Evolutionary conservation across 106 monocot species (phyloP), one percentile per base, ranked within the genome.

Genomic region (Dioscorea alata): DNA sequence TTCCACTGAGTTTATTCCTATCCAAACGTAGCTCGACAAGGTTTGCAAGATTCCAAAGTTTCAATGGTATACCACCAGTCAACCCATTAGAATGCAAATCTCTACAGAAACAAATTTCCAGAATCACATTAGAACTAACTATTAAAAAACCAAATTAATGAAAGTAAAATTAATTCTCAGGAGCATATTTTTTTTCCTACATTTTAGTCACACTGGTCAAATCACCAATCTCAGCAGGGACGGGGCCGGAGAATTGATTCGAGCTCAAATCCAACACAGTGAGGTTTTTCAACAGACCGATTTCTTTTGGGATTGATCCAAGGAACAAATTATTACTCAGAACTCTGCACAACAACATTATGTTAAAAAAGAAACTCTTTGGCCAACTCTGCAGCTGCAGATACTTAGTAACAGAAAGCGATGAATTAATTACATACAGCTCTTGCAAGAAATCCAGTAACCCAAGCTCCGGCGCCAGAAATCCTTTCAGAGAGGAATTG

Each of bases 61-160:
- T 85, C 9, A 63, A 20, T 17, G 99, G 93, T 57, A 99, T 51
- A 50, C 2, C 61, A 42, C 99, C 92, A 49, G 79, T 83, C 71
- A 99, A 65, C 12, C 80, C 89, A 78, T 99, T 99, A 19, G 80
- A 90, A 33, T 75, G 85, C n/a, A 99, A 69, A 71, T 99, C 75
- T 64, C 99, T 99, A 65, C 23, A 48, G 57, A 73, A 23, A 69
- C 19, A 71, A 28, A 25, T 25, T 23, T n/a, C 28, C 13, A 56
- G 8, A 60, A 17, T 22, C 23, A 24, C 20, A 73, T 34, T 32
- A 57, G 6, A 8, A 4, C 66, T 1, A 28, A 28, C 28, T 3
- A 28, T 28, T 28, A 49, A 35, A 12, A 69, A 61, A 8, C 28
- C 57, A 71, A 25, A 49, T 57, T 15, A 67, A 73, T 21, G 18